phyloP scores from a whole-genome alignment of 805 yeast genomes.

The Metschnikowia gelsemii region DNA sequence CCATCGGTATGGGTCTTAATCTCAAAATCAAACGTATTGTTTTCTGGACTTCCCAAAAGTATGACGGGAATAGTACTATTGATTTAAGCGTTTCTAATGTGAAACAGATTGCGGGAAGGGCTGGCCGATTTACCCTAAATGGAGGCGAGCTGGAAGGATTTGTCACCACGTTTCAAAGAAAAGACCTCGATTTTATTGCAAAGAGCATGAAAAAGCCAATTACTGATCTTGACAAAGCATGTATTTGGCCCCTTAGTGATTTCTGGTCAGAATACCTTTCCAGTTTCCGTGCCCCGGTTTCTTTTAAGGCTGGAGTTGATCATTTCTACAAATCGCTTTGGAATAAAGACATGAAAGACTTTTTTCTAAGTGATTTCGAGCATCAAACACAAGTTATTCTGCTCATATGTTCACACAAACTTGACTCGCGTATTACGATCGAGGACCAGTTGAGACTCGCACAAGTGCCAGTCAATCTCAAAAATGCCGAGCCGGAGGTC shows the following conservation, averaged over 20 bases:
- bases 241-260: slow-evolving; percentile 76
- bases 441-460: slow-evolving; percentile 57
- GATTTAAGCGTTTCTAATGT: slow-evolving; percentile 61
- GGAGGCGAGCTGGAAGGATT: slow-evolving; percentile 42
- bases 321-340: slow-evolving; percentile 46
- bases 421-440: slow-evolving; percentile 36
- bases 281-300: slow-evolving; percentile 52
- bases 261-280: slow-evolving; percentile 67
- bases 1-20: slow-evolving; percentile 96
- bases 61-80: slow-evolving; percentile 56
- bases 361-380: slow-evolving; percentile 38
- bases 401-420: slow-evolving; percentile 39
- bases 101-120: slow-evolving; percentile 95
- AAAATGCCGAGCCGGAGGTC: slow-evolving; percentile 33
- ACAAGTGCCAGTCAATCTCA: slow-evolving; percentile 57
- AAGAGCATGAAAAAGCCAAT: slow-evolving; percentile 52
- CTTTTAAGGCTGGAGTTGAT: slow-evolving; percentile 46
- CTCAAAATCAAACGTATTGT: slow-evolving; percentile 78
- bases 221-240: slow-evolving; percentile 55
- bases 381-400: slow-evolving; percentile 42
- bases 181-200: slow-evolving; percentile 46
- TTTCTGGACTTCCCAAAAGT: slow-evolving; percentile 67
- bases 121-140: slow-evolving; percentile 66
- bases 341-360: slow-evolving; percentile 24
- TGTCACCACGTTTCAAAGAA: slow-evolving; percentile 51